phyloP scores from a whole-genome alignment of 345 rosid species.

The Acer saccharum region DNA sequence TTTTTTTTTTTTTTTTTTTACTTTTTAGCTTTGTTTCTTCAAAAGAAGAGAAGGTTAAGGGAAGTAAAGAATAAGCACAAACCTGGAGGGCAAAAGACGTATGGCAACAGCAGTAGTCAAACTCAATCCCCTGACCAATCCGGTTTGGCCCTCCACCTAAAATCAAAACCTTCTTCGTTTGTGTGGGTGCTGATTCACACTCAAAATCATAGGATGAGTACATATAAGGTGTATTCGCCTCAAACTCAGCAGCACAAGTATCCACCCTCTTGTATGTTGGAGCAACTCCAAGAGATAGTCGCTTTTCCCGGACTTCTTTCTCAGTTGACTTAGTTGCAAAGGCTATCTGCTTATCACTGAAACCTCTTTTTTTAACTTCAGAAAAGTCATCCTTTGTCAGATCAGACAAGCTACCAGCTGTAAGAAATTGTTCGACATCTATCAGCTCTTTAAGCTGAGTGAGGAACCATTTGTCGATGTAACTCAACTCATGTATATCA shows the following conservation, averaged over 20 bases:
- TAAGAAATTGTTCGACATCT: conserved; percentile 91
- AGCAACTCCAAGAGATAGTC: conserved; percentile 68
- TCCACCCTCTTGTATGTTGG: conserved; percentile 95
- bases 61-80: conserved; percentile 16
- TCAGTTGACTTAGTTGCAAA: conserved; percentile 87
- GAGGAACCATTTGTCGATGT: conserved; percentile 94
- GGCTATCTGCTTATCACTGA: conserved; percentile 95
- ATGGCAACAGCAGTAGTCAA: conserved; percentile 99
- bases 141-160: conserved; percentile 99
- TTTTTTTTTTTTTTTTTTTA: background rate
- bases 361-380: conserved; percentile 82
- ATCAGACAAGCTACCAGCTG: conserved; percentile 51
- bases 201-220: conserved; percentile 92
- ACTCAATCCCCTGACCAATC: conserved; percentile 97
- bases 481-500: conserved; percentile 75
- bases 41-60: background rate
- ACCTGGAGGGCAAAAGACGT: conserved; percentile 97
- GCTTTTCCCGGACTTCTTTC: conserved; percentile 71
- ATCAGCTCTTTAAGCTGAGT: conserved; percentile 82
- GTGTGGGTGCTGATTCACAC: conserved; percentile 91
- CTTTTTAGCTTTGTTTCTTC: background rate
- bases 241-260: conserved; percentile 99
- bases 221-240: conserved; percentile 96
- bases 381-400: conserved; percentile 79
- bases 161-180: conserved; percentile 82